Evolutionary conservation across 225 moss, liverwort and hornwort species (phyloP).

Genomic region (Straminergon stramineum): DNA sequence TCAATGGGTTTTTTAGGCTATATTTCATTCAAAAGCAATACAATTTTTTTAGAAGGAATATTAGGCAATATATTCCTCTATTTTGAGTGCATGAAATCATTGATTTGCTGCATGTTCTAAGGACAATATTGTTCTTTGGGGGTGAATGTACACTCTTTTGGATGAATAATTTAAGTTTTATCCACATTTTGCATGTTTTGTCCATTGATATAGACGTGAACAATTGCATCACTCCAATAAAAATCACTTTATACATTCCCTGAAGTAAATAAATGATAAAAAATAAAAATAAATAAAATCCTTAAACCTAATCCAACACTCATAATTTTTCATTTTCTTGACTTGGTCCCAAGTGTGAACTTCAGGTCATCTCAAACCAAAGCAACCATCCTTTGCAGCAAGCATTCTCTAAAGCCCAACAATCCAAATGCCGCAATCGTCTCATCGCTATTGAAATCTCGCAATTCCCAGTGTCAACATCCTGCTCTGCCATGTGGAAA

Average conservation of each 20-base stretch:
- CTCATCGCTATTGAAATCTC: background rate
- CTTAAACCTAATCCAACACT: accelerated
- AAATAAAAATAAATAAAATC: background rate
- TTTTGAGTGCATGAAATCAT: accelerated
- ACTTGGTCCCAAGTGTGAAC: background rate
- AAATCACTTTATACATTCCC: accelerated
- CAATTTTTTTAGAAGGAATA: accelerated
- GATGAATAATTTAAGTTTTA: background rate
- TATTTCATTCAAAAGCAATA: background rate
- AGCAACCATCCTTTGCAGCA: background rate
- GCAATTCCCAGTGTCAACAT: background rate
- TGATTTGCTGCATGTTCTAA: background rate
- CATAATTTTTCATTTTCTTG: background rate
- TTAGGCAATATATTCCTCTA: background rate
- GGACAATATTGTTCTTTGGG: accelerated
- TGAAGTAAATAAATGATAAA: background rate
- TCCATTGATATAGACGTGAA: background rate
- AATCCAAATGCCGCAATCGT: background rate
- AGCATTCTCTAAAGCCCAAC: background rate
- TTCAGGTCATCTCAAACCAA: background rate
- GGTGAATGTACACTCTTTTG: background rate
- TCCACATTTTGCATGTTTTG: background rate
- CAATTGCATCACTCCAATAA: background rate
- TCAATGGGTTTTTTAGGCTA: accelerated
- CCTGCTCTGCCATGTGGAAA: conserved; percentile 11